Conservation (phyloP, 257 asterid genomes). For the Thymus mandschuricus region DNA sequence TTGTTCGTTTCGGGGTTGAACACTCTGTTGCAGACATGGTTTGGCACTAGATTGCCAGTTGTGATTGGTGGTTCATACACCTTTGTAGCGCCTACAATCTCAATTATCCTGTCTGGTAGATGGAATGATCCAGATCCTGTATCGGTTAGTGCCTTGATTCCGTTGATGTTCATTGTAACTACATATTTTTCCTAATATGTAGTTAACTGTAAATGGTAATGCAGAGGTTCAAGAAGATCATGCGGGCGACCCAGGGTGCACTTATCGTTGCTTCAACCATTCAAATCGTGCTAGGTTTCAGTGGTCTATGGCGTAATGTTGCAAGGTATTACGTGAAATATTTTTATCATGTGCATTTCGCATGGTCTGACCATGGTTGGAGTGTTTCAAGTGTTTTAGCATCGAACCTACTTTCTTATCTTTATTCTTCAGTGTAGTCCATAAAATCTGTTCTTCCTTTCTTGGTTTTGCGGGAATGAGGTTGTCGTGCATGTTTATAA, state of each 20-base stretch:
- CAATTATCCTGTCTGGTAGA: constrained; percentile 91
- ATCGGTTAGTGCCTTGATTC: constrained; percentile 55
- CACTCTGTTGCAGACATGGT: constrained; percentile 80
- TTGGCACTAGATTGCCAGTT: constrained; percentile 91
- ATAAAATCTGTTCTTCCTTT: too few species aligned
- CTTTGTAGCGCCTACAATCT: constrained; percentile 90
- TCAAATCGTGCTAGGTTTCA: constrained; percentile 92
- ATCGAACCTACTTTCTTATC: too few species aligned
- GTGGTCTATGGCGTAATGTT: constrained; percentile 96
- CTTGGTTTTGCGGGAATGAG: background rate
- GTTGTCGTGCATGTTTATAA: background rate
- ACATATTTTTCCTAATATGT: constrained; percentile 6
- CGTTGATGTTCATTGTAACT: background rate
- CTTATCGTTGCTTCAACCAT: constrained; percentile 85
- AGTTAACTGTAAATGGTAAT: constrained; percentile 11
- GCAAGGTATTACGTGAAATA: constrained; percentile 52
- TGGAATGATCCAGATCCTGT: constrained; percentile 87
- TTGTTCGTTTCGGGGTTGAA: constrained; percentile 88
- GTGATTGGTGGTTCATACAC: constrained; percentile 94
- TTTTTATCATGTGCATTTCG: constrained; percentile 1
- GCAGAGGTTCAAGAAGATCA: constrained; percentile 83
- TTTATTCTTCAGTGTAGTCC: too few species aligned
- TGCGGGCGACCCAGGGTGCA: constrained; percentile 98
- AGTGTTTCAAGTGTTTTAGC: background rate
- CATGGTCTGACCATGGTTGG: background rate